Evolutionary conservation across 179 eudicot species (phyloP).

Genomic region (Heliamphora pulchella): DNA sequence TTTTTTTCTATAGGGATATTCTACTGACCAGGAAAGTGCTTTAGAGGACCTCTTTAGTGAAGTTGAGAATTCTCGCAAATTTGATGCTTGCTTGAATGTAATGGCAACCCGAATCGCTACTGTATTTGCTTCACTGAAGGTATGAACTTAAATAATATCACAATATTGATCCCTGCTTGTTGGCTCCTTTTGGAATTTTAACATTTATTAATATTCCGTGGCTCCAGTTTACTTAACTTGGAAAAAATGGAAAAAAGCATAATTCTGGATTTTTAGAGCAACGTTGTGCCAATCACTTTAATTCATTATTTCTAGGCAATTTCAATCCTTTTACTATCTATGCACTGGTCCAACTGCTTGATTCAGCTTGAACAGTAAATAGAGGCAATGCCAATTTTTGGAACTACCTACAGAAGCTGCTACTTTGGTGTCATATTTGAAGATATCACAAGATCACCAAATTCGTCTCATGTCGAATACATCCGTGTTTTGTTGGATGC

Average conservation of each 20-base stretch:
- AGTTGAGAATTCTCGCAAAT: constrained; percentile 54
- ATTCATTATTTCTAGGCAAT: background rate
- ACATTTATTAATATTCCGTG: background rate
- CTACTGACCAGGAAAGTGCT: constrained; percentile 79
- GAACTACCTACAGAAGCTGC: background rate
- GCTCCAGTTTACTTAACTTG: background rate
- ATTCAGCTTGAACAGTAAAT: background rate
- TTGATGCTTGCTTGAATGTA: constrained; percentile 53
- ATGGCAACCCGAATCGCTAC: constrained; percentile 83
- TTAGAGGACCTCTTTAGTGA: constrained; percentile 66
- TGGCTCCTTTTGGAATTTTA: background rate
- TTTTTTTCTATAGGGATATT: constrained; percentile 44
- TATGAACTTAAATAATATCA: constrained; percentile 18
- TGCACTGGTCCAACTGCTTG: background rate
- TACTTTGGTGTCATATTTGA: background rate
- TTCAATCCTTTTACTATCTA: background rate
- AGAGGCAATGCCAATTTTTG: background rate
- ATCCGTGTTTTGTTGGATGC: background rate
- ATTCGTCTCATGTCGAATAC: background rate
- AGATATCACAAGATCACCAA: background rate
- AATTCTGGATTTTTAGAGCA: background rate
- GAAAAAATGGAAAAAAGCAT: background rate
- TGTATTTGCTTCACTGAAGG: constrained; percentile 95
- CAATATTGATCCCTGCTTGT: background rate
- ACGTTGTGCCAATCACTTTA: background rate